Evolutionary conservation across 1,139 yeast species (phyloP).

Genomic region (Debaryomyces singareniensis): DNA sequence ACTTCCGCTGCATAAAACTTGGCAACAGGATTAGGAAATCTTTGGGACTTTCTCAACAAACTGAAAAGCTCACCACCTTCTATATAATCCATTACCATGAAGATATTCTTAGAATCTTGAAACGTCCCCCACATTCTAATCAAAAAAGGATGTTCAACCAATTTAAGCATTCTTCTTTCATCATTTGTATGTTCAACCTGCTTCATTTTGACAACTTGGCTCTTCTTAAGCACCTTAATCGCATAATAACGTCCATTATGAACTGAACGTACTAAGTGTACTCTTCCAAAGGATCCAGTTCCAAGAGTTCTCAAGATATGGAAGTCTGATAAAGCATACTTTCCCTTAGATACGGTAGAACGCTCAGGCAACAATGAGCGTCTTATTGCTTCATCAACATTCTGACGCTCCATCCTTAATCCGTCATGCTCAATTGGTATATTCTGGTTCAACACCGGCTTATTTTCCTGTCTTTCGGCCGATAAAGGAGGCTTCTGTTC

Average conservation of each 20-base stretch:
- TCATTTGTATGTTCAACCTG: slow-evolving; percentile 62
- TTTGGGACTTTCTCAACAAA: slow-evolving; percentile 49
- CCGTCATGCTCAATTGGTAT: slow-evolving; percentile 6
- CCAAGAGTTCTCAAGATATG: slow-evolving; percentile 52
- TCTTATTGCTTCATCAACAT: slow-evolving; percentile 24
- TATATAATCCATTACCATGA: slow-evolving; percentile 59
- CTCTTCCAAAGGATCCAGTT: slow-evolving; percentile 60
- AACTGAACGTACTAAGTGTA: slow-evolving; percentile 50
- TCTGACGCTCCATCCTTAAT: slow-evolving; percentile 7
- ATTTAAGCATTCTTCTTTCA: slow-evolving; percentile 50
- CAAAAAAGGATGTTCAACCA: slow-evolving; percentile 54
- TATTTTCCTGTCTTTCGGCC: no score
- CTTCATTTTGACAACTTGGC: slow-evolving; percentile 54
- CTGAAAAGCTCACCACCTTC: slow-evolving; percentile 60
- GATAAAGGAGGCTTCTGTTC: no score
- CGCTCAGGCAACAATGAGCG: slow-evolving; percentile 27
- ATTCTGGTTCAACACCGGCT: no score
- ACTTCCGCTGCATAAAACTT: slow-evolving; percentile 61
- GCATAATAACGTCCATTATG: slow-evolving; percentile 59
- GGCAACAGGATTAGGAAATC: slow-evolving; percentile 59
- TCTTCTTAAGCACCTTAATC: slow-evolving; percentile 52
- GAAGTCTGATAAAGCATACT: slow-evolving; percentile 48
- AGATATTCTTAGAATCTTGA: slow-evolving; percentile 50
- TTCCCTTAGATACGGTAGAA: slow-evolving; percentile 45
- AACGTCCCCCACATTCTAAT: slow-evolving; percentile 64